phyloP scores from a whole-genome alignment of 73 alveolate genomes.

The Stentor coeruleus region DNA sequence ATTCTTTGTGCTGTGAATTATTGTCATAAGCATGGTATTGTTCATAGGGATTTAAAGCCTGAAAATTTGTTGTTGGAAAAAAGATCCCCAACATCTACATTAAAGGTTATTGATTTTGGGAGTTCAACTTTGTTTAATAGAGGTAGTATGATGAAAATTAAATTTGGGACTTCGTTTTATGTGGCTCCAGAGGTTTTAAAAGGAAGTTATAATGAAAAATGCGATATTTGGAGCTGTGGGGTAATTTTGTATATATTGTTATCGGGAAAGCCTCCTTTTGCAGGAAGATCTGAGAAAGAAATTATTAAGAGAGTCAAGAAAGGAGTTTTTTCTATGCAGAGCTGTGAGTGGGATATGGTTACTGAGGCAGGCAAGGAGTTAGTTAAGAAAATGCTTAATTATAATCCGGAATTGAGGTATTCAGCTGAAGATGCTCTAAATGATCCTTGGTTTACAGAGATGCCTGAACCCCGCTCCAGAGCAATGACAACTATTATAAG shows the following conservation, averaged over 20 bases:
- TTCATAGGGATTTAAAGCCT: slow-evolving; percentile 70
- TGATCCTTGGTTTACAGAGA: slow-evolving; percentile 66
- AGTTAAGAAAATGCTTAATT: slow-evolving; percentile 57
- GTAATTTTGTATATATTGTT: slow-evolving; percentile 46
- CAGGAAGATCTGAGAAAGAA: too few species aligned
- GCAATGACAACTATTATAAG: slow-evolving; percentile 39
- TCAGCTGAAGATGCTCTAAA: slow-evolving; percentile 63
- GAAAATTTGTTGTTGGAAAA: slow-evolving; percentile 49
- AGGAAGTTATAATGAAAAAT: slow-evolving; percentile 13
- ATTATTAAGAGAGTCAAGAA: slow-evolving; percentile 67
- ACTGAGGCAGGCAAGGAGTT: slow-evolving; percentile 88
- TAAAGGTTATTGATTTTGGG: slow-evolving; percentile 58
- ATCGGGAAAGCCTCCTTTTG: slow-evolving; percentile 91
- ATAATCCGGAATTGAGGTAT: slow-evolving; percentile 51
- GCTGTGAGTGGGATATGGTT: slow-evolving; percentile 61
- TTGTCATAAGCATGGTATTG: slow-evolving; percentile 83
- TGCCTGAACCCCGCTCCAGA: slow-evolving; percentile 25
- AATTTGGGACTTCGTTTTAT: slow-evolving; percentile 36
- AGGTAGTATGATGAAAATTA: background rate
- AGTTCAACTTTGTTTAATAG: slow-evolving; percentile 21
- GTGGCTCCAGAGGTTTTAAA: slow-evolving; percentile 42
- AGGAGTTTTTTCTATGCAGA: slow-evolving; percentile 40
- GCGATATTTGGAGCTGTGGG: slow-evolving; percentile 23
- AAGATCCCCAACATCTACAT: slow-evolving; percentile 28
- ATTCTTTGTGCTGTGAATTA: slow-evolving; percentile 83